Conservation (phyloP, 129 eudicot genomes). For the Lonicera japonica region DNA sequence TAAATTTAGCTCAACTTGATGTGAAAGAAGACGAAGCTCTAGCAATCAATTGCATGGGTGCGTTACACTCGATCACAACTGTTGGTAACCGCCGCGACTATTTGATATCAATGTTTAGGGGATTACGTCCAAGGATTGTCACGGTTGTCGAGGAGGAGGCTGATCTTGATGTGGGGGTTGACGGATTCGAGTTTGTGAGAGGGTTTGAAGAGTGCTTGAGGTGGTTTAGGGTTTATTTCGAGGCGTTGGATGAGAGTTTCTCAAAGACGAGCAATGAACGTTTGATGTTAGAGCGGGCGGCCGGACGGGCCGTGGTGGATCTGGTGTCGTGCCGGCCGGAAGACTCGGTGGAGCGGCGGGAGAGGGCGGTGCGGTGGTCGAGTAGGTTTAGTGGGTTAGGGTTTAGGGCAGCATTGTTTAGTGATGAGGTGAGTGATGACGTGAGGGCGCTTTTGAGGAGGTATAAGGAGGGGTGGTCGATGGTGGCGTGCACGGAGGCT, state of each 20-base stretch:
- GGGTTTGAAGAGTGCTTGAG: conserved; percentile 76
- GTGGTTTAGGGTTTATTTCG: conserved; percentile 89
- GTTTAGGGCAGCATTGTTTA: conserved; percentile 34
- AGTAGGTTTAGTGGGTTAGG: conserved; percentile 49
- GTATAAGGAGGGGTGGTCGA: conserved; percentile 95
- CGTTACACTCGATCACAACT: conserved; percentile 43
- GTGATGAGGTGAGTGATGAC: conserved; percentile 93
- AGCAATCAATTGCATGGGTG: conserved; percentile 61
- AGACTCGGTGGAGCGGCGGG: conserved; percentile 64
- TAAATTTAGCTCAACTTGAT: conserved; percentile 37
- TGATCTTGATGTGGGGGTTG: conserved; percentile 51
- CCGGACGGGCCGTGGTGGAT: conserved; percentile 78
- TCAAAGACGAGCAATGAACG: conserved; percentile 70
- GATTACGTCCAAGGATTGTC: conserved; percentile 52
- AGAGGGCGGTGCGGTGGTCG: conserved; percentile 73
- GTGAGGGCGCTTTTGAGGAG: conserved; percentile 82
- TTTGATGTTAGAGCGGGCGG: conserved; percentile 69
- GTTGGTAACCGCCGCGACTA: conserved; percentile 39
- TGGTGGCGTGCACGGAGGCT: conserved; percentile 37
- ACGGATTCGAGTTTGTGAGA: conserved; percentile 52
- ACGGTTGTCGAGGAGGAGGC: conserved; percentile 90
- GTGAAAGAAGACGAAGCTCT: conserved; percentile 67
- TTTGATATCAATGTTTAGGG: conserved; percentile 40
- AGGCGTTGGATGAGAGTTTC: conserved; percentile 64
- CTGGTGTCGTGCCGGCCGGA: conserved; percentile 63